Base-by-base conservation (phyloP, 2,329 filamentous ascomycete species). In the Epichloe amarillans region DNA sequence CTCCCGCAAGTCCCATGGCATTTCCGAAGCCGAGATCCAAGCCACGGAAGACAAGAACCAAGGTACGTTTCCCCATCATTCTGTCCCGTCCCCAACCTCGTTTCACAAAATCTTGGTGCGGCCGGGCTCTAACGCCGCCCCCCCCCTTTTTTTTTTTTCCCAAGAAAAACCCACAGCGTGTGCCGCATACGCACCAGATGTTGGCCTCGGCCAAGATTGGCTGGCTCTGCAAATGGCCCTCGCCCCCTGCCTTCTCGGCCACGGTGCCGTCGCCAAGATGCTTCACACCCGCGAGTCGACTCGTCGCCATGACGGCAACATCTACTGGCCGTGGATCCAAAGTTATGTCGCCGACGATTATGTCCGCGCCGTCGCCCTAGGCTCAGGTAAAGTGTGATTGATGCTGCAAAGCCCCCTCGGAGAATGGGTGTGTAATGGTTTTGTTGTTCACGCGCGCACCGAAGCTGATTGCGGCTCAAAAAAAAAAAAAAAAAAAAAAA, bases 281-380 rank as follows among this genome's bases (percentile, higher is more conserved):
- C 72, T 95, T 3, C 74, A 82, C 58, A 72, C 72, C 14, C 82
- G 86, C 54, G 69, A 75, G 46, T 72, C 70, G n/a, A 84, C 81
- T 37, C 72, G 72, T 54, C 73, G 74, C 39, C 73, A 26, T 11
- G 50, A 84, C 12, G 79, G 72, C 0, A 94, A 91, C 63, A 73
- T 69, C 17, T 97, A 95, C 69, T 93, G 86, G 84, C 77, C 82
- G 44, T 97, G 91, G 91, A 88, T 97, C 57, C 75, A 90, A 62
- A 94, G 88, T 61, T 97, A 96, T 62, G 79, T 86, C 15, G 85
- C 83, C 2, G 82, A 87, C 1, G 86, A 93, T 63, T 96, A 95
- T 57, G 69, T 73, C 0, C 73, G 82, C 54, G 86, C 87, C 5
- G 86, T 94, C 50, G 72, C 72, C 55, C 73, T 80, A 3, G 88